Percentiles rank a stretch among this genome's conserved stretches.
These are phyloP conservation scores for Syncephalastrum sp. DNA, from an alignment of 371 early-diverging fungal genomes.

Conservation along the genomic window DNA sequence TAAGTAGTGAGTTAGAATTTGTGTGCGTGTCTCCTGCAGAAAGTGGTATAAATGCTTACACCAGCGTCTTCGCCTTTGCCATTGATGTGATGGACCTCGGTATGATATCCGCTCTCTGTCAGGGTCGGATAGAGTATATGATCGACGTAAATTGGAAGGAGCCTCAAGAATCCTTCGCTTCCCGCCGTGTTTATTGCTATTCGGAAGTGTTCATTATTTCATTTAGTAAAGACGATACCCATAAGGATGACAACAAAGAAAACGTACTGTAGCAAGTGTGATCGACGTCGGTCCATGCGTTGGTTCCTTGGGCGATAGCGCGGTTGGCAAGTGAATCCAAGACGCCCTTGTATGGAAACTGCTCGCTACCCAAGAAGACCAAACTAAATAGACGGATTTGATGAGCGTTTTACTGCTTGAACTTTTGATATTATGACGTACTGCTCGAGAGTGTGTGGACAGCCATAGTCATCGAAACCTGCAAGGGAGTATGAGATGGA, in stretches of 20 bases:
- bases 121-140: slow-evolving; percentile 71
- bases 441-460: slow-evolving; percentile 74
- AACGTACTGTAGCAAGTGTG: slow-evolving; percentile 62
- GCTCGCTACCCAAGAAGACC: slow-evolving; percentile 66
- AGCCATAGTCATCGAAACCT: slow-evolving; percentile 70
- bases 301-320: slow-evolving; percentile 69
- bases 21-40: neutral
- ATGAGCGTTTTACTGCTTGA: neutral
- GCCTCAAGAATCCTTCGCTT: slow-evolving; percentile 62
- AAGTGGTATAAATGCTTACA: slow-evolving; percentile 8
- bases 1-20: neutral
- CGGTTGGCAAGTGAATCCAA: slow-evolving; percentile 70
- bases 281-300: slow-evolving; percentile 65
- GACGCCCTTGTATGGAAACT: slow-evolving; percentile 73
- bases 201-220: too few species aligned
- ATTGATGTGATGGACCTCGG: slow-evolving; percentile 63
- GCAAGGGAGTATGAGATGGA: slow-evolving; percentile 2
- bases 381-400: slow-evolving; percentile 35
- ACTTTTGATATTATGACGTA: slow-evolving; percentile 22
- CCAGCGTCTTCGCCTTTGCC: slow-evolving; percentile 58
- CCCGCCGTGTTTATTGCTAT: slow-evolving; percentile 67
- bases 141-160: slow-evolving; percentile 61
- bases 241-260: neutral
- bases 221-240: slow-evolving; percentile 1
- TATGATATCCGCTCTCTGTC: slow-evolving; percentile 64